phyloP scores from a whole-genome alignment of 805 yeast genomes.

The Naumovozyma castellii region DNA sequence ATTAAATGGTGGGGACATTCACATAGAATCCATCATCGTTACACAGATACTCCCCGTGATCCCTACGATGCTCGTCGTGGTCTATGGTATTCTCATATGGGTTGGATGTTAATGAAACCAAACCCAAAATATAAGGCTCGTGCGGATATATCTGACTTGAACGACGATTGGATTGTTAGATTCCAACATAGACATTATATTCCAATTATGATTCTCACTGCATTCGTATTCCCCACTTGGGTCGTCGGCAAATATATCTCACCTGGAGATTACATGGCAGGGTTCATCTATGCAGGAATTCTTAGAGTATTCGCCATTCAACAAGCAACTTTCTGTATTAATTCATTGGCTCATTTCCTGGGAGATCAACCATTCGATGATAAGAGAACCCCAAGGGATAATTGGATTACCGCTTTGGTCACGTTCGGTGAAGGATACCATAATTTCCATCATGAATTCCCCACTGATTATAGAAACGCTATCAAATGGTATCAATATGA shows the following conservation, averaged over 20 bases:
- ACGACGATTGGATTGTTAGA: slow-evolving; percentile 69
- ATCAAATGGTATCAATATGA: slow-evolving; percentile 82
- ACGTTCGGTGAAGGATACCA: slow-evolving; percentile 88
- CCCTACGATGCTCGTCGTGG: slow-evolving; percentile 83
- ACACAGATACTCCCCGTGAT: slow-evolving; percentile 74
- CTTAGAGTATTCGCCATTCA: slow-evolving; percentile 62
- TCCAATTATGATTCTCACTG: slow-evolving; percentile 48
- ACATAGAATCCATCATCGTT: slow-evolving; percentile 80
- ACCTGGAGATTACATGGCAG: slow-evolving; percentile 49
- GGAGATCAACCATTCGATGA: slow-evolving; percentile 83
- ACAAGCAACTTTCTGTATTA: slow-evolving; percentile 81
- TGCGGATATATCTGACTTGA: slow-evolving; percentile 72
- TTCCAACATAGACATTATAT: slow-evolving; percentile 76
- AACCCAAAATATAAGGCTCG: slow-evolving; percentile 76
- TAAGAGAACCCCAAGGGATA: slow-evolving; percentile 80
- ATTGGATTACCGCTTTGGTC: slow-evolving; percentile 67
- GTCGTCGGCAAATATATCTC: slow-evolving; percentile 46
- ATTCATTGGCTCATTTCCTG: slow-evolving; percentile 79
- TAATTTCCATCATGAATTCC: slow-evolving; percentile 86
- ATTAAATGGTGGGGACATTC: slow-evolving; percentile 86
- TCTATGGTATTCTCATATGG: slow-evolving; percentile 75
- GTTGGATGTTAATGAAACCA: slow-evolving; percentile 76
- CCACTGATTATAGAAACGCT: slow-evolving; percentile 81
- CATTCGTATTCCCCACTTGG: slow-evolving; percentile 53
- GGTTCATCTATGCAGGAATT: slow-evolving; percentile 68